Conservation (phyloP, 768 basidiomycete species). For the Suillus placidus region DNA sequence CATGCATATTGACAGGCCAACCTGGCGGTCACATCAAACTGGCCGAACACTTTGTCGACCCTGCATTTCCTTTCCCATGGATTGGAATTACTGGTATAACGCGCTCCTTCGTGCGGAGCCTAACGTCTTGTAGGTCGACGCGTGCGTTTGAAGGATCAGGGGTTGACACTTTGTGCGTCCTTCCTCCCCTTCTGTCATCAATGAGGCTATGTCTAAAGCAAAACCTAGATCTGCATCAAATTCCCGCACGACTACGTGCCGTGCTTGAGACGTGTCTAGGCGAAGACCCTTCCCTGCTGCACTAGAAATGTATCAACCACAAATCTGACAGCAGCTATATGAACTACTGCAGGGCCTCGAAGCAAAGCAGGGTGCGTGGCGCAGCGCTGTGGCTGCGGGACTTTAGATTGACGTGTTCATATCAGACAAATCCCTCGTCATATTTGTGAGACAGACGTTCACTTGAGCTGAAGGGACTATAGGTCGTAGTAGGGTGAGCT, state of each 20-base stretch:
- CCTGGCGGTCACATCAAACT: too few relatives aligned
- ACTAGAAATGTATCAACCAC: constrained; percentile 42
- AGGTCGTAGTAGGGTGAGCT: neutral
- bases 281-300: constrained; percentile 37
- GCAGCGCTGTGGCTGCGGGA: constrained; percentile 14
- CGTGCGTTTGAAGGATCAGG: constrained; percentile 75
- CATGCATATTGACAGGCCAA: too few relatives aligned
- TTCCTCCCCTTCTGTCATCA: neutral
- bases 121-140: too few relatives aligned
- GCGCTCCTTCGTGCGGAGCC: too few relatives aligned
- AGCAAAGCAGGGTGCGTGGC: constrained; percentile 45
- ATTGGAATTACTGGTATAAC: too few relatives aligned
- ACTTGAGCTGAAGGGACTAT: constrained; percentile 22
- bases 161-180: constrained; percentile 75
- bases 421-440: constrained; percentile 38
- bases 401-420: constrained; percentile 35
- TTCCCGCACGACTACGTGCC: constrained; percentile 40
- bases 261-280: constrained; percentile 49
- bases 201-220: constrained; percentile 4
- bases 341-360: constrained; percentile 45
- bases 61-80: too few relatives aligned
- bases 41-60: too few relatives aligned
- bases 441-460: constrained; percentile 42
- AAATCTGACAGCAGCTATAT: constrained; percentile 38
- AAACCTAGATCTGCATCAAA: constrained; percentile 43